Percentiles rank a stretch among this genome's conserved stretches.
Conservation (phyloP, 495 filamentous ascomycete species). For the Xylaria curta region DNA sequence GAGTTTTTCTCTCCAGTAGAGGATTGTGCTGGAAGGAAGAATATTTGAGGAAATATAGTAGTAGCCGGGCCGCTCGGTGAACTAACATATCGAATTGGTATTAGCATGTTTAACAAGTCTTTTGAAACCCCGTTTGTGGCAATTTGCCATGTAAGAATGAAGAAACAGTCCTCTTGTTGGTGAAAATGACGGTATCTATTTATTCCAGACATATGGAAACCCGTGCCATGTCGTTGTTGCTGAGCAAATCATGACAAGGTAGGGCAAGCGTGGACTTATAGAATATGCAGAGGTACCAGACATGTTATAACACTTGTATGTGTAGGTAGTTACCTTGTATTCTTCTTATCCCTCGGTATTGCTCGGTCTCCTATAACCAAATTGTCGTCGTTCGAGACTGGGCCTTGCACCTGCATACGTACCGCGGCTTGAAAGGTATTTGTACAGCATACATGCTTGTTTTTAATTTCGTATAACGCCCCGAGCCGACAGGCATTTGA, state of each 20-base stretch:
- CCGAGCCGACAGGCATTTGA: constrained; percentile 6
- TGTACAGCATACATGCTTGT: constrained; percentile 1
- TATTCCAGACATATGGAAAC: neutral
- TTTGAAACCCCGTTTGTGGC: neutral
- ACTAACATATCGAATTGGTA: neutral
- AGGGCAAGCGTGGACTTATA: neutral
- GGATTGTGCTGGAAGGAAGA: neutral
- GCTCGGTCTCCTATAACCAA: neutral
- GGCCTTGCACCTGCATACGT: neutral
- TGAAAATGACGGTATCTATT: neutral
- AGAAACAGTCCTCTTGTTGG: neutral
- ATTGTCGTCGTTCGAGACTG: neutral
- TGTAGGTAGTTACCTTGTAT: neutral
- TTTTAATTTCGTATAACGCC: constrained; percentile 11
- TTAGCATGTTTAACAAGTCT: neutral
- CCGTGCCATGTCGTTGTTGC: neutral
- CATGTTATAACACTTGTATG: neutral
- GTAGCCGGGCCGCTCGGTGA: neutral
- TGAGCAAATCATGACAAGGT: constrained; percentile 1
- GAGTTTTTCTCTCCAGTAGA: neutral
- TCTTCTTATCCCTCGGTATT: neutral
- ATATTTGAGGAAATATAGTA: constrained; percentile 5
- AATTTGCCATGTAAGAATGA: neutral
- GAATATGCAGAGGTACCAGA: neutral
- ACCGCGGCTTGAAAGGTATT: neutral